Evolutionary conservation across 495 filamentous ascomycete species (phyloP), one percentile per base, ranked within the genome.

Genomic region (Evernia prunastri): DNA sequence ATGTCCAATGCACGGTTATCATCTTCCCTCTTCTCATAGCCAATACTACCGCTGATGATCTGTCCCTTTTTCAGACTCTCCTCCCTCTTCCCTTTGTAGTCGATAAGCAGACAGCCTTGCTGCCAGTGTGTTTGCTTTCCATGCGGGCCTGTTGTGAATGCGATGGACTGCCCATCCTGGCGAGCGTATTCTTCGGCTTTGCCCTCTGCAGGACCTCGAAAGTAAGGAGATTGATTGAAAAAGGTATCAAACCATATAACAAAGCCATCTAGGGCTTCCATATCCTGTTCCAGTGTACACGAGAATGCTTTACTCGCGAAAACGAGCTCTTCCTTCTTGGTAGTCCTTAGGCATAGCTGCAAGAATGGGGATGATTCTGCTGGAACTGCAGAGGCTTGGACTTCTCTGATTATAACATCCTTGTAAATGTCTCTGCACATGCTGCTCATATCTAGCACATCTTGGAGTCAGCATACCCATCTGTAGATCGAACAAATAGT

Each of bases 181-280:
- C 59, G 64, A 29, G 37, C 29, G 27, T 54, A 66, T n/a, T 77
- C 72, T 79, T 81, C 66, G 73, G 71, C 74, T 77, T 75, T 42
- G 78, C 76, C 35, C n/a, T 37, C 56, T 43, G 59, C 60, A 27
- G 74, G 70, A 39, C 75, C 74, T 42, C 73, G 68, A 11, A 75
- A 76, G 69, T 83, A 71, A 25, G 78, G 72, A 3, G 79, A 78
- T 5, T 79, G 78, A 71, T 83, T 76, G 69, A 87, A 87, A 75
- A 84, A 84, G 6, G 82, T 84, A 67, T 87, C 85, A 64, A 87
- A 87, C 83, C 84, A 87, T 63, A 87, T 81, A 25, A 78, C 74
- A 72, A 78, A 87, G 20, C 83, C 85, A 72, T 87, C 82, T 29
- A 87, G 74, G 4, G 78, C 73, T 64, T 84, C 80, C 58, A 85